Evolutionary conservation across 768 basidiomycete species (phyloP), one percentile per base, ranked within the genome.

Genomic region (Tulasnella sp.): DNA sequence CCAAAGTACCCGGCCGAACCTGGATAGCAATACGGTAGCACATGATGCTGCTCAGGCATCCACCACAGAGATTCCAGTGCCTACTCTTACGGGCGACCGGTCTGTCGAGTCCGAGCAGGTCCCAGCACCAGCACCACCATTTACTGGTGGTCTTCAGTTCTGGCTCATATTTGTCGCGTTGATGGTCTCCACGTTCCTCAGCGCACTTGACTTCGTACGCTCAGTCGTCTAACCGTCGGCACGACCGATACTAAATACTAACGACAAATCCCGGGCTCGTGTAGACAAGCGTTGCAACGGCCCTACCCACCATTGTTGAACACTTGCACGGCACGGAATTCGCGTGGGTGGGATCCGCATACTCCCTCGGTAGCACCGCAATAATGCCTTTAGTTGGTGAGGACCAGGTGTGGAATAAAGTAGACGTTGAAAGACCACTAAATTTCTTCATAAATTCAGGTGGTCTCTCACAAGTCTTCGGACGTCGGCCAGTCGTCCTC

Each of bases 351-450:
- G 81, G 81, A 13, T 57, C 77, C 16, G 61, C 51, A 4, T 29
- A 80, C 77, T 16, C 79, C 80, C 67, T 85, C 81, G 81, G 82
- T 0, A 81, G 82, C 2, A 82, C 85, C 0, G 84, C 85, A 0
- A 80, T 84, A 46, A 79, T 85, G 15, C 84, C 85, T 9, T 51
- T 85, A 72, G 83, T 83, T 35, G 86, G 86, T 5, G 83, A 84
- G 15, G 29, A 3, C 82, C 81, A 79, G 20, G 84, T 83, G 0
- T 39, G 29, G 5, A 51, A 23, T 16, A 18, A 23, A 9, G 0
- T 1, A 5, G 15, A 26, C 16, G 5, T 35, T 1, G 23, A 2
- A 0, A 0, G 73, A 6, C 29, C 67, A 26, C 35, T 26, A 29
- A 42, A 3, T 2, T 39, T 5, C 55, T 35, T 39, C 11, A 10